Percentiles rank a stretch among this genome's conserved stretches.
These are phyloP conservation scores for Lagenidium giganteum DNA, from an alignment of 352 stramenopile genomes.

Conservation along the genomic window DNA sequence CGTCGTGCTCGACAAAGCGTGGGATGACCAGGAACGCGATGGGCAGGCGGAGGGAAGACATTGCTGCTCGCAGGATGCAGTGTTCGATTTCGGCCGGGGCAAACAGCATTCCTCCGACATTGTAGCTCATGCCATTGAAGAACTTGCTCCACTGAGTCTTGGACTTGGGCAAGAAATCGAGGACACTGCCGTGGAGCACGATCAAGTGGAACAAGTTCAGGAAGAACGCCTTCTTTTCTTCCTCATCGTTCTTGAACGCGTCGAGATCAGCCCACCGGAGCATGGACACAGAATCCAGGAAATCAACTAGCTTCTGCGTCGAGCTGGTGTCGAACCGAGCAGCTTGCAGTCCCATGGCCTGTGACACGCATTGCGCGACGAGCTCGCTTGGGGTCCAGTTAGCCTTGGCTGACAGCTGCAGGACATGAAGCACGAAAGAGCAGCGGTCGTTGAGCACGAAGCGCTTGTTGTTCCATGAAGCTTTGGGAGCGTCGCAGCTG, in stretches of 20 bases:
- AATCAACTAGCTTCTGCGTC: conserved; percentile 27
- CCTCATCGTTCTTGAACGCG: conserved; percentile 10
- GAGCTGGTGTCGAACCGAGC: conserved; percentile 14
- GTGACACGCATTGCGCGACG: conserved; percentile 8
- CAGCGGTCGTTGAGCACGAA: conserved; percentile 46
- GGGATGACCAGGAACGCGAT: conserved; percentile 46
- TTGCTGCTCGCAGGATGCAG: conserved; percentile 36
- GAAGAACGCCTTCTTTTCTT: conserved; percentile 34
- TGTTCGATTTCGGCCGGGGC: conserved; percentile 59
- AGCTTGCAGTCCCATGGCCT: conserved; percentile 17
- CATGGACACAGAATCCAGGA: conserved; percentile 25
- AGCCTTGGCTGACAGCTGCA: neutral
- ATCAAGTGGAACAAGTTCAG: conserved; percentile 60
- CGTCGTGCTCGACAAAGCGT: conserved; percentile 22
- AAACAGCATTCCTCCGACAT: conserved; percentile 32
- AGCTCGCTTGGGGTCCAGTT: conserved; percentile 14
- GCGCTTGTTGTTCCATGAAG: conserved; percentile 19
- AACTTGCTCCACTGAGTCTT: conserved; percentile 51
- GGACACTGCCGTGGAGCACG: conserved; percentile 33
- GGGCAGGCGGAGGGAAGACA: conserved; percentile 26
- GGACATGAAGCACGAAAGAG: conserved; percentile 14
- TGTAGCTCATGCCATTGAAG: conserved; percentile 54
- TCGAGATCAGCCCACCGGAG: conserved; percentile 27
- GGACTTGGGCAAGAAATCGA: conserved; percentile 36
- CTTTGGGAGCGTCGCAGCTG: conserved; percentile 4